phyloP scores from a whole-genome alignment of 2,329 filamentous ascomycete species.

The Cladosporium sp. region DNA sequence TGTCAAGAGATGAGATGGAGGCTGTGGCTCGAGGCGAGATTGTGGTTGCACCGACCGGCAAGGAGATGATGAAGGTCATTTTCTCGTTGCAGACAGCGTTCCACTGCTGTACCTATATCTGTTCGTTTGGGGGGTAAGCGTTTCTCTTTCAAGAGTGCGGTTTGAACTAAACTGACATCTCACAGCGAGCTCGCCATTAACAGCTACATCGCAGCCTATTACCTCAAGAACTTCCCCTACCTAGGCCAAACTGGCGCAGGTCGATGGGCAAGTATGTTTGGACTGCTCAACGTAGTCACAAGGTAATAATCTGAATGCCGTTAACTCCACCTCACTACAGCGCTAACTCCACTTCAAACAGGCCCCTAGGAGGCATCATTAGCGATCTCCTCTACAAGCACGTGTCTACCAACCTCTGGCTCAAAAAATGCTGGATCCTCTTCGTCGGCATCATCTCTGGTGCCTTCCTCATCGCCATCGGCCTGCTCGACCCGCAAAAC shows the following conservation, averaged over 20 bases:
- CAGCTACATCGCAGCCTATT: conserved; percentile 57
- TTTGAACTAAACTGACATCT: neutral
- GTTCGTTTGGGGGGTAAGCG: conserved; percentile 50
- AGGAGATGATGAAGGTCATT: conserved; percentile 60
- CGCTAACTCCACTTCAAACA: conserved; percentile 43
- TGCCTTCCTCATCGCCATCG: conserved; percentile 59
- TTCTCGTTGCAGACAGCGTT: conserved; percentile 57
- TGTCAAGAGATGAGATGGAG: conserved; percentile 16
- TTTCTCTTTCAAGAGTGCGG: neutral
- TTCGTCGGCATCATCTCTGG: conserved; percentile 57
- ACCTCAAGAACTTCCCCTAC: conserved; percentile 54
- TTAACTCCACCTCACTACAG: neutral
- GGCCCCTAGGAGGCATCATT: conserved; percentile 57
- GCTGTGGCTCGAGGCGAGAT: conserved; percentile 52
- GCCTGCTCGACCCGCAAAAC: conserved; percentile 59
- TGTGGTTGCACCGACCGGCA: conserved; percentile 56
- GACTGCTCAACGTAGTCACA: conserved; percentile 67
- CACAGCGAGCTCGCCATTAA: conserved; percentile 55
- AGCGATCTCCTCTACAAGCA: conserved; percentile 55
- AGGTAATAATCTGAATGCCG: conserved; percentile 23
- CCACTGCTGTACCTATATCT: conserved; percentile 54
- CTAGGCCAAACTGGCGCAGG: conserved; percentile 56
- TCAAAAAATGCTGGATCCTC: conserved; percentile 61
- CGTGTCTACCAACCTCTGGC: conserved; percentile 53
- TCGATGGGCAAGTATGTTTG: conserved; percentile 67